These are phyloP conservation scores for Colletotrichum nymphaeae DNA, from an alignment of 2,329 filamentous ascomycete genomes.

Conservation along the genomic window DNA sequence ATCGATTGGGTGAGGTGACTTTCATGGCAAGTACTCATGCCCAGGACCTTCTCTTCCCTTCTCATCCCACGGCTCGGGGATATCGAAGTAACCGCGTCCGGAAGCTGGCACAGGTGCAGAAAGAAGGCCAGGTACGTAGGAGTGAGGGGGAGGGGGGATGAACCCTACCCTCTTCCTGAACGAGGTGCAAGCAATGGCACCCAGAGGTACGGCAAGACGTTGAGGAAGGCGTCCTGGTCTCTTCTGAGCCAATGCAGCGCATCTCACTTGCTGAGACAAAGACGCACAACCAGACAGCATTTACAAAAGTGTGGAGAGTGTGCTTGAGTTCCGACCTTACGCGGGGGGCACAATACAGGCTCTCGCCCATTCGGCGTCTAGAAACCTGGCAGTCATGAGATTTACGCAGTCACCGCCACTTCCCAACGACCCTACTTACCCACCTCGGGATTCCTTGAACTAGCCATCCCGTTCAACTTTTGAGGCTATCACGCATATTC, in stretches of 20 bases:
- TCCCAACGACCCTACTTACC: background rate
- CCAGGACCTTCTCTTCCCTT: background rate
- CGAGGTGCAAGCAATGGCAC: background rate
- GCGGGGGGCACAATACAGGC: constrained; percentile 24
- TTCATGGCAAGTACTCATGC: background rate
- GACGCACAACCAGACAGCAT: background rate
- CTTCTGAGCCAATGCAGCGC: constrained; percentile 10
- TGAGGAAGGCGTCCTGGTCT: constrained; percentile 8
- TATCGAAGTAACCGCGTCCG: constrained; percentile 7
- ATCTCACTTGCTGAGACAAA: constrained; percentile 29
- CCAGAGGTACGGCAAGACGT: constrained; percentile 13
- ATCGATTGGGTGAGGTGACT: background rate
- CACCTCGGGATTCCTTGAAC: constrained; percentile 3
- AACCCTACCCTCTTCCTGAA: background rate
- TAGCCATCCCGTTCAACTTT: constrained; percentile 1
- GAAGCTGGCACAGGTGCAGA: constrained; percentile 7
- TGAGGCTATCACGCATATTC: background rate
- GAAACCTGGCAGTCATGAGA: constrained; percentile 31
- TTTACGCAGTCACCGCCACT: constrained; percentile 36
- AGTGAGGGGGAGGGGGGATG: background rate
- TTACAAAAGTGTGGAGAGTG: constrained; percentile 22
- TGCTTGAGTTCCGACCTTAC: constrained; percentile 10
- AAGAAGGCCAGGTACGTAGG: background rate
- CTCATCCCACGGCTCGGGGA: constrained; percentile 5
- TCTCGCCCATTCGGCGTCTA: constrained; percentile 1